Conservation (phyloP, 73 alveolate species). For the Loxodes magnus region DNA sequence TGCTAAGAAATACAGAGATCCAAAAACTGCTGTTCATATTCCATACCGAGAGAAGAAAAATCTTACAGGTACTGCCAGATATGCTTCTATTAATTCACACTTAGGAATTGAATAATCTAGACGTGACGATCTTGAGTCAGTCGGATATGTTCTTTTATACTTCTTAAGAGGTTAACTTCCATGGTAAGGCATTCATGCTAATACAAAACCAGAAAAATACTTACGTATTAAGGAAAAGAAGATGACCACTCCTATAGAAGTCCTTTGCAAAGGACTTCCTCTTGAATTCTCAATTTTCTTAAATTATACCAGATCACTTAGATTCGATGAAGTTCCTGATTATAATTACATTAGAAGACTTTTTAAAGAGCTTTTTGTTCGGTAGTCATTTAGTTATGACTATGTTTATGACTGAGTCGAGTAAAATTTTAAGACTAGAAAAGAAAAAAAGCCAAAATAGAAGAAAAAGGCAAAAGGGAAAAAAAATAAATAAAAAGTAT, state of each 20-base stretch:
- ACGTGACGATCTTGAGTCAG: conserved; percentile 67
- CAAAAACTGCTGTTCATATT: conserved; percentile 35
- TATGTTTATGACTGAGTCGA: no score
- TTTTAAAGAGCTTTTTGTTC: no score
- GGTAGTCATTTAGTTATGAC: no score
- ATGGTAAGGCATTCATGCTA: conserved; percentile 43
- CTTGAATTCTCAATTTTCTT: conserved; percentile 61
- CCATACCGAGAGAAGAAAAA: conserved; percentile 45
- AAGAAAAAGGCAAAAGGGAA: no score
- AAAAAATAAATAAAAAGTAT: no score
- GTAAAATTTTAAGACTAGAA: no score
- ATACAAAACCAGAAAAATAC: conserved; percentile 35
- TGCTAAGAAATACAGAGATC: conserved; percentile 38
- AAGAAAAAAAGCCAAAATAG: no score
- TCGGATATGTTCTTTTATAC: conserved; percentile 37
- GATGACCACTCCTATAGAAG: conserved; percentile 46
- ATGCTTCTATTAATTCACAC: conserved; percentile 54
- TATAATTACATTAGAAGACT: conserved; percentile 21
- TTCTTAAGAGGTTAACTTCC: conserved; percentile 59
- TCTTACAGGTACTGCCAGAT: conserved; percentile 74
- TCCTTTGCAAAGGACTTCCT: conserved; percentile 61
- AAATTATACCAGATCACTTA: conserved; percentile 69
- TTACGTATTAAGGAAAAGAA: conserved; percentile 69
- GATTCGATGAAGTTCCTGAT: conserved; percentile 83
- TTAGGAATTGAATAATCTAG: conserved; percentile 59